A percentile compares a stretch with the other conserved stretches of the same genome.
Evolutionary conservation across 2,329 filamentous ascomycete genomes (phyloP).

Genomic region (Berkeleyomyces rouxiae): DNA sequence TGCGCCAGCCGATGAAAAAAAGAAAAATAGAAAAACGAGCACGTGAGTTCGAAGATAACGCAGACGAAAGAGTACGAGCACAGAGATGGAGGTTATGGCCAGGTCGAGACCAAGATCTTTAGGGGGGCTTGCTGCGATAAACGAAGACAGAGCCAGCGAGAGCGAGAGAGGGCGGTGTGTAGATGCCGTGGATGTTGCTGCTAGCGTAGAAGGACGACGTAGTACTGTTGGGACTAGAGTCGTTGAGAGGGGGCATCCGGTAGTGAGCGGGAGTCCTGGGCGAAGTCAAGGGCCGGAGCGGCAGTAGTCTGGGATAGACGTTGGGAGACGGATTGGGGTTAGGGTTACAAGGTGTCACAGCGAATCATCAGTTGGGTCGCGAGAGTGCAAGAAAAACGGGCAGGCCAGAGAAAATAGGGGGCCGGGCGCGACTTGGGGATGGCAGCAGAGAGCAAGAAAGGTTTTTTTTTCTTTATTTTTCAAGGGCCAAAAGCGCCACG

Average conservation of each 20-base stretch:
- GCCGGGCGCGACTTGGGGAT: neutral
- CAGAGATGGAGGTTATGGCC: neutral
- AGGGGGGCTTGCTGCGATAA: slow-evolving; percentile 8
- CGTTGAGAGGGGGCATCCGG: slow-evolving; percentile 5
- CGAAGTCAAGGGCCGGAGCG: neutral
- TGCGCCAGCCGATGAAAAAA: neutral
- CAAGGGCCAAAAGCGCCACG: neutral
- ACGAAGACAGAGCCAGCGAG: neutral
- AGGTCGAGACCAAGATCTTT: neutral
- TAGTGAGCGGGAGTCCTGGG: neutral
- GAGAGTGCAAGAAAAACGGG: neutral
- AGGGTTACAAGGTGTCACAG: slow-evolving; percentile 3
- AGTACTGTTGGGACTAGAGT: neutral
- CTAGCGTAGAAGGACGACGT: neutral
- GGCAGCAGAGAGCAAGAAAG: neutral
- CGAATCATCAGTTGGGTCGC: neutral
- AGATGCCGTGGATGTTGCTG: neutral
- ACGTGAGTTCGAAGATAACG: neutral
- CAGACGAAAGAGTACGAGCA: neutral
- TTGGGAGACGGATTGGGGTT: neutral
- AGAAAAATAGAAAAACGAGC: neutral
- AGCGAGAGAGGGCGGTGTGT: neutral
- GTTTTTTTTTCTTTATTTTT: too few species aligned
- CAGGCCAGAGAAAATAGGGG: neutral
- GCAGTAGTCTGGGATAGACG: neutral